Evolutionary conservation across 371 early-diverging fungal genomes (phyloP).

Genomic region (Mortierella sp.): DNA sequence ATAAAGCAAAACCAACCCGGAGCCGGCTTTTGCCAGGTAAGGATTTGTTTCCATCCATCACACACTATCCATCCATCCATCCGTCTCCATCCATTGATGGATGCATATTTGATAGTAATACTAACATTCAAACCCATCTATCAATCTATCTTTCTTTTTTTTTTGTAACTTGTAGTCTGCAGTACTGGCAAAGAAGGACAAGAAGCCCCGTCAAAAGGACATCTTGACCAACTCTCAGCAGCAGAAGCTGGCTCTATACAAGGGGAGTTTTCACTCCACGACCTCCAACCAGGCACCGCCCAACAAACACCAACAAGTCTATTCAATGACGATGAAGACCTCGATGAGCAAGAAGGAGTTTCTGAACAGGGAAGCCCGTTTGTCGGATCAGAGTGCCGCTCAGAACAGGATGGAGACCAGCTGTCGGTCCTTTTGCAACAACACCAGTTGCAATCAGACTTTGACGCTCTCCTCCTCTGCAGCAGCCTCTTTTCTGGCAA

Average conservation of each 20-base stretch:
- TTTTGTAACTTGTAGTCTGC: conserved; percentile 39
- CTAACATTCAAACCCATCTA: too few relatives aligned
- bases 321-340: conserved; percentile 57
- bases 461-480: conserved; percentile 60
- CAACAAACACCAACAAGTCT: conserved; percentile 50
- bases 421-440: conserved; percentile 57
- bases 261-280: conserved; percentile 43
- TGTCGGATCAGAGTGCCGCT: conserved; percentile 46
- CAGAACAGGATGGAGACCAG: conserved; percentile 55
- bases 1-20: conserved; percentile 51
- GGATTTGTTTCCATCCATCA: neutral
- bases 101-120: neutral
- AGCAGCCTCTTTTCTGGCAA: conserved; percentile 46
- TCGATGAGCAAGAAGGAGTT: conserved; percentile 41
- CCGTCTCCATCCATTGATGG: conserved; percentile 13
- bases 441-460: conserved; percentile 41
- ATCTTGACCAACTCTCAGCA: conserved; percentile 58
- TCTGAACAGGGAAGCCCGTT: conserved; percentile 56
- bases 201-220: conserved; percentile 22
- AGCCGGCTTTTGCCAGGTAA: conserved; percentile 59
- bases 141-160: neutral
- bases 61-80: conserved; percentile 13
- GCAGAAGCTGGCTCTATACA: conserved; percentile 58
- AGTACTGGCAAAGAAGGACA: conserved; percentile 60
- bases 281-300: conserved; percentile 17